A percentile compares a stretch with the other conserved stretches of the same genome.
Conservation (phyloP, 768 basidiomycete species). For the Chiua virens region DNA sequence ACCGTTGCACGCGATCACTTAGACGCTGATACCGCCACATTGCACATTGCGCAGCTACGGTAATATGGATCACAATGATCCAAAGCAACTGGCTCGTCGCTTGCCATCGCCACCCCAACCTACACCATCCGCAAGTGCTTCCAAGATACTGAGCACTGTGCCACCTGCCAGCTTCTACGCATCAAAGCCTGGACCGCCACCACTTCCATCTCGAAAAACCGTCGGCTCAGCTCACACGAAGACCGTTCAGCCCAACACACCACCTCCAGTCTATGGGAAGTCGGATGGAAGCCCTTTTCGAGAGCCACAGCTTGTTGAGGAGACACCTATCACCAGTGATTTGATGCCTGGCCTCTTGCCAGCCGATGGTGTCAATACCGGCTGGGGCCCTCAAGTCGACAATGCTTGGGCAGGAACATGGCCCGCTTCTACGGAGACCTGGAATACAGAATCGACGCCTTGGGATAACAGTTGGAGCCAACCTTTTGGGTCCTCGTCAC, state of each 20-base stretch:
- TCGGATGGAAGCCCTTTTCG: constrained; percentile 38
- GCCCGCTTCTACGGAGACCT: constrained; percentile 13
- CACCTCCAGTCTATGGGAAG: constrained; percentile 28
- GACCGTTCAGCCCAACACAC: constrained; percentile 28
- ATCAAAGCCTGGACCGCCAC: constrained; percentile 36
- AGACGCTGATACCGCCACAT: constrained; percentile 7
- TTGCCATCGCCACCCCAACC: constrained; percentile 44
- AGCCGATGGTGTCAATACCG: constrained; percentile 26
- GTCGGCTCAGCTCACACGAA: constrained; percentile 39
- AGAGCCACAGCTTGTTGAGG: constrained; percentile 56
- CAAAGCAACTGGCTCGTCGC: constrained; percentile 35
- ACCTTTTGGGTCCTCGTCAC: constrained; percentile 21
- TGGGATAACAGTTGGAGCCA: constrained; percentile 31
- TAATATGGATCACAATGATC: constrained; percentile 50
- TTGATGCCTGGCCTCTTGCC: constrained; percentile 41
- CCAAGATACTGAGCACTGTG: constrained; percentile 25
- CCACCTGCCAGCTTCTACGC: constrained; percentile 29
- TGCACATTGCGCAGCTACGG: constrained; percentile 3
- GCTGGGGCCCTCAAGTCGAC: constrained; percentile 16
- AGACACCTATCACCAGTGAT: constrained; percentile 37
- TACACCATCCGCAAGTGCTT: constrained; percentile 35
- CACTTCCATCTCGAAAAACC: constrained; percentile 35
- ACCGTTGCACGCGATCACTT: constrained; percentile 4
- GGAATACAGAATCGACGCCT: constrained; percentile 22
- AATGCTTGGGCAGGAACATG: constrained; percentile 19